Evolutionary conservation across 2,329 filamentous ascomycete species (phyloP).

Genomic region (Capronia epimyces): DNA sequence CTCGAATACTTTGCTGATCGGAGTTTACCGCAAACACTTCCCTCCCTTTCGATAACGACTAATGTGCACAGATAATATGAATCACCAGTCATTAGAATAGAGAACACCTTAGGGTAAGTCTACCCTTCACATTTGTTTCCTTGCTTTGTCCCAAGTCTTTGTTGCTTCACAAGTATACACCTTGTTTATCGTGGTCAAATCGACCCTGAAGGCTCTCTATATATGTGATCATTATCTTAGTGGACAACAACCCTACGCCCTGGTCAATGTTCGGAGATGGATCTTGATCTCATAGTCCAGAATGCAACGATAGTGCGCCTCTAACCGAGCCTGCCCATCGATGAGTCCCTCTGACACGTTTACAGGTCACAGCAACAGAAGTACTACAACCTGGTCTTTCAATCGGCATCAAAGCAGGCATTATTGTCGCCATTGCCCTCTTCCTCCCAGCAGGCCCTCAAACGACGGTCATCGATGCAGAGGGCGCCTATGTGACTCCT

Average conservation of each 20-base stretch:
- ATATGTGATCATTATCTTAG: no score
- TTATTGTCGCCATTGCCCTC: slow-evolving; percentile 43
- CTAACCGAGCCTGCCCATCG: slow-evolving; percentile 11
- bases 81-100: not conserved
- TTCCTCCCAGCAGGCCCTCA: slow-evolving; percentile 33
- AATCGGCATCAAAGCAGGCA: slow-evolving; percentile 46
- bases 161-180: no score
- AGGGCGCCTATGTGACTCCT: slow-evolving; percentile 32
- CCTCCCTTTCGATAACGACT: not conserved
- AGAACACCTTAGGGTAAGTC: not conserved
- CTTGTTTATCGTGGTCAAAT: no score
- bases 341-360: slow-evolving; percentile 5
- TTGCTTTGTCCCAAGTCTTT: not conserved
- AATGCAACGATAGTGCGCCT: slow-evolving; percentile 40
- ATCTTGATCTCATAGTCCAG: slow-evolving; percentile 39
- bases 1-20: not conserved
- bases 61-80: not conserved
- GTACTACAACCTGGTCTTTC: slow-evolving; percentile 41
- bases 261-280: slow-evolving; percentile 5
- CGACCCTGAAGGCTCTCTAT: no score
- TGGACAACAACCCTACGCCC: no score
- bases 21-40: slow-evolving; percentile 10
- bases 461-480: slow-evolving; percentile 42
- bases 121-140: not conserved
- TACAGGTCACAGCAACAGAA: slow-evolving; percentile 45